phyloP scores from a whole-genome alignment of 805 yeast species.

The Saturnispora sekii region DNA sequence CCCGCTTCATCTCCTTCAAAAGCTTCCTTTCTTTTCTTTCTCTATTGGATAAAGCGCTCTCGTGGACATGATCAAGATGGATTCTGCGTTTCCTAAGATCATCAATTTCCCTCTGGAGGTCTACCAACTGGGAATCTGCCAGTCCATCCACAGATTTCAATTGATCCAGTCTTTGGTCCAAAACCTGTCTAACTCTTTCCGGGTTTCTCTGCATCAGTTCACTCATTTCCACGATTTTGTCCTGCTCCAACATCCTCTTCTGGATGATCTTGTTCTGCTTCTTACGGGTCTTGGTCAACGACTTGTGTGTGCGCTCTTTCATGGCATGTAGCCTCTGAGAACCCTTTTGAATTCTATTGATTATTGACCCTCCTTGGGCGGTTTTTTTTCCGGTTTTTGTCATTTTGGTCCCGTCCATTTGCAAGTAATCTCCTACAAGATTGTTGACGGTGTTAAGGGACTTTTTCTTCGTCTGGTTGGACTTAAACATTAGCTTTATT shows the following conservation, averaged over 20 bases:
- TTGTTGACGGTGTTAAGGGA: slow-evolving; percentile 20
- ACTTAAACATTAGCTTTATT: slow-evolving; percentile 14
- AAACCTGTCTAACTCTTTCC: background rate
- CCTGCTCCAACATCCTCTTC: slow-evolving; percentile 12
- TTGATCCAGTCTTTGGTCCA: slow-evolving; percentile 18
- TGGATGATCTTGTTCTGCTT: slow-evolving; percentile 13
- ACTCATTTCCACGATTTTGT: slow-evolving; percentile 17
- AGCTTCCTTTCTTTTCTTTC: slow-evolving; percentile 28
- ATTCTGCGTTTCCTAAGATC: slow-evolving; percentile 30
- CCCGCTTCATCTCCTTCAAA: slow-evolving; percentile 34
- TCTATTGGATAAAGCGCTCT: slow-evolving; percentile 6
- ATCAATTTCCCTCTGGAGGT: slow-evolving; percentile 35
- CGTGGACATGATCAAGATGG: slow-evolving; percentile 2
- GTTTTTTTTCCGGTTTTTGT: slow-evolving; percentile 5
- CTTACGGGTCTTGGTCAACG: too few species aligned
- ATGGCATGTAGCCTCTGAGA: slow-evolving; percentile 4
- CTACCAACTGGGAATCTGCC: slow-evolving; percentile 31
- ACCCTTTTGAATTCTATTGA: slow-evolving; percentile 17
- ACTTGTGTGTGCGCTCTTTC: slow-evolving; percentile 12
- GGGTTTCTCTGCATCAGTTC: slow-evolving; percentile 25
- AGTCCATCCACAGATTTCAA: slow-evolving; percentile 28
- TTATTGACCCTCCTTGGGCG: slow-evolving; percentile 17
- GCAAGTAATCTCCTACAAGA: slow-evolving; percentile 21
- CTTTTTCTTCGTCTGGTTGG: slow-evolving; percentile 13
- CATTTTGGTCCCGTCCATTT: slow-evolving; percentile 5